These are phyloP conservation scores for Elymus sibiricus DNA, from an alignment of 176 grass and related monocot genomes.

Conservation along the genomic window DNA sequence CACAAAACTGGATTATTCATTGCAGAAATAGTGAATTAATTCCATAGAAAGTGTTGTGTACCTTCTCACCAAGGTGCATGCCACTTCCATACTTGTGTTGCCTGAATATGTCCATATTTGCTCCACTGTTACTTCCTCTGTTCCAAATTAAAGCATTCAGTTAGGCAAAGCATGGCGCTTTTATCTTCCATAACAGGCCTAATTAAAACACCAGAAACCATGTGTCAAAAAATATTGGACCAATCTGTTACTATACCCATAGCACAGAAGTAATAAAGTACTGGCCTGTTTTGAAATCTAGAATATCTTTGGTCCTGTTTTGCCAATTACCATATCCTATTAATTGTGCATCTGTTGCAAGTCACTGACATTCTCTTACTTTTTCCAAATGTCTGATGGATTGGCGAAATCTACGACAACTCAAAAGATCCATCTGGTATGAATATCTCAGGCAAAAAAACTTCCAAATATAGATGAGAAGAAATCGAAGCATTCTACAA, in stretches of 20 bases:
- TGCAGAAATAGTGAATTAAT: neutral
- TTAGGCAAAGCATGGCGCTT: neutral
- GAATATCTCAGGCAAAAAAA: neutral
- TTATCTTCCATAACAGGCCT: neutral
- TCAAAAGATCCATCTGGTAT: neutral
- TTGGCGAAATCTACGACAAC: neutral
- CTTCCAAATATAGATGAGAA: neutral
- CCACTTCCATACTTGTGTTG: neutral
- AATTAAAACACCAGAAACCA: neutral
- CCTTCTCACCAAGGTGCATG: neutral
- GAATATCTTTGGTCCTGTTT: neutral
- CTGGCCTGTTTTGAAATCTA: no score
- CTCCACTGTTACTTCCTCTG: neutral
- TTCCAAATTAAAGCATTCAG: neutral
- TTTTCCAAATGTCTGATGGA: neutral
- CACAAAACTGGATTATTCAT: neutral
- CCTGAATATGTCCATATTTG: neutral
- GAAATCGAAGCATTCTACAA: neutral
- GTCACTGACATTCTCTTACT: neutral
- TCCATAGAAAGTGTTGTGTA: neutral
- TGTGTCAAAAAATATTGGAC: neutral
- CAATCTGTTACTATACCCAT: neutral
- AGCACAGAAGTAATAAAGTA: neutral
- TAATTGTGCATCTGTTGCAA: neutral
- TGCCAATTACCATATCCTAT: neutral